Base-by-base conservation (phyloP, 495 filamentous ascomycete species). In the Neurospora sp. region DNA sequence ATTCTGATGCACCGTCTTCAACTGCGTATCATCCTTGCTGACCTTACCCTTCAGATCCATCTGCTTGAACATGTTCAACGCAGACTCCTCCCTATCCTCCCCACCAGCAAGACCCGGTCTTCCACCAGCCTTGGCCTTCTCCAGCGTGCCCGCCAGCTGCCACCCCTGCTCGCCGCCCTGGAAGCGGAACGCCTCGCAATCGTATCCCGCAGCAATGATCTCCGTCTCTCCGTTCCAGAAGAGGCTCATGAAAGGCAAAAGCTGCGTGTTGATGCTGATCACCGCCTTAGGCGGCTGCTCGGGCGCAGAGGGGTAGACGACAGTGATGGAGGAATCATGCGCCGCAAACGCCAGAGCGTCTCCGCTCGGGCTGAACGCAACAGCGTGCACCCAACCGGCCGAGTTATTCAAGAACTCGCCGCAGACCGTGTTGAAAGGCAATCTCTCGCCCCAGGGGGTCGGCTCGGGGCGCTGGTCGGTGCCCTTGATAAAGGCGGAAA, bases 31-130 rank as follows among this genome's bases (percentile, higher is more conserved):
- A 75, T 93, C 93, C 76, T 90, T 91, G 54, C 12, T 66, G 31
- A 86, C 82, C 83, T 97, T 96, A 44, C 96, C 96, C 86, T 94
- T 97, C 74, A 98, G 85, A 81, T 99, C 96, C 96, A 99, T 97
- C 84, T 97, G 94, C 80, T 89, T 89, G 87, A 99, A 99, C 96
- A 98, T 98, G 80, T 98, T 97, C 79, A 98, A 85, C n/a, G 96
- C 96, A 76, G 91, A 93, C 74, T 90, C 87, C 79, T 89, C 87
- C 62, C 86, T 80, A 44, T 83, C 82, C n/a, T 41, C 78, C 69
- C 84, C 82, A 66, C 14, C 31, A 31, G 31, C 54, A 66, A 81
- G 73, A 69, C 84, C 83, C 23, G 85, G 81, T 35, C 54, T 37
- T 66, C 27, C 54, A 88, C 14, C 54, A 88, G 94, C 78, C 90